Conservation (phyloP, 2,329 filamentous ascomycete genomes). For the Shiraia sp. region DNA sequence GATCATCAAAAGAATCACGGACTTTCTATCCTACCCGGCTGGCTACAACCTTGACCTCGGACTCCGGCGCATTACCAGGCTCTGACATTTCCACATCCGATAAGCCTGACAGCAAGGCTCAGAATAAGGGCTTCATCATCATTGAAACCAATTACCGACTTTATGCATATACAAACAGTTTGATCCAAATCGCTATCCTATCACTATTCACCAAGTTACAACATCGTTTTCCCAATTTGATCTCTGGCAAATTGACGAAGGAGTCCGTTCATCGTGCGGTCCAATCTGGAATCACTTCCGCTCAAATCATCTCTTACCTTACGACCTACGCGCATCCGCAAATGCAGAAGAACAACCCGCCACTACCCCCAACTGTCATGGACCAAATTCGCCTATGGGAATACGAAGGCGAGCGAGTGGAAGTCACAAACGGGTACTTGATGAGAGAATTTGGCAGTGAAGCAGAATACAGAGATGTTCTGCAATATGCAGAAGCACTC, state of each 20-base stretch:
- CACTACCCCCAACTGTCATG: slow-evolving; percentile 91
- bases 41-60: slow-evolving; percentile 86
- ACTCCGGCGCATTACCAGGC: slow-evolving; percentile 70
- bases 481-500: slow-evolving; percentile 81
- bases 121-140: slow-evolving; percentile 79
- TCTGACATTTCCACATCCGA: slow-evolving; percentile 56
- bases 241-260: slow-evolving; percentile 88
- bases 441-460: slow-evolving; percentile 83
- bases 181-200: slow-evolving; percentile 91
- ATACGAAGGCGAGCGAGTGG: slow-evolving; percentile 93
- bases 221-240: slow-evolving; percentile 91
- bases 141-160: slow-evolving; percentile 97
- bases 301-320: slow-evolving; percentile 94
- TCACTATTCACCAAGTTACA: slow-evolving; percentile 85
- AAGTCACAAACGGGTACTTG: slow-evolving; percentile 78
- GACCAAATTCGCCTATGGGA: slow-evolving; percentile 98
- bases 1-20: slow-evolving; percentile 49
- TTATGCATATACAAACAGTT: slow-evolving; percentile 94
- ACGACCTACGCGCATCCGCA: slow-evolving; percentile 92
- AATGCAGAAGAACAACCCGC: slow-evolving; percentile 75
- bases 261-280: slow-evolving; percentile 87
- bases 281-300: slow-evolving; percentile 85
- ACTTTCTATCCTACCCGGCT: slow-evolving; percentile 88
- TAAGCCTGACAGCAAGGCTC: slow-evolving; percentile 15
- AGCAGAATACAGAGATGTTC: slow-evolving; percentile 71